Percentiles rank a stretch among this genome's conserved stretches.
phyloP scores from a whole-genome alignment of 441 rosid genomes.

The Adansonia madagascariensis region DNA sequence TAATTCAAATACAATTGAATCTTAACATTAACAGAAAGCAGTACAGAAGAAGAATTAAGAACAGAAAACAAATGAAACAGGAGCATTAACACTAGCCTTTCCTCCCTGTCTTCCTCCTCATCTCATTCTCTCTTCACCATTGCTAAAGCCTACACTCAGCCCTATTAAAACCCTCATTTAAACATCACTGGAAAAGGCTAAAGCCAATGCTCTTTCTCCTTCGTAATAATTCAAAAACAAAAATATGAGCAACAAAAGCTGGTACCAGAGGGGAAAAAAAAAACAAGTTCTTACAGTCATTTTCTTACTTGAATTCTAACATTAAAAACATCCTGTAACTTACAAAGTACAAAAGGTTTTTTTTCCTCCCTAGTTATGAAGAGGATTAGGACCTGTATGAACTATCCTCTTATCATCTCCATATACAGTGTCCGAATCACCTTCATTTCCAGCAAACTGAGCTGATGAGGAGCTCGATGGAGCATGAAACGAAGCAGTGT shows the following conservation, averaged over 20 bases:
- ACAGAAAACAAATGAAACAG: slow-evolving; percentile 45
- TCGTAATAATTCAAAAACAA: slow-evolving; percentile 22
- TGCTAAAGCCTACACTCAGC: slow-evolving; percentile 19
- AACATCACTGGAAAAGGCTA: slow-evolving; percentile 51
- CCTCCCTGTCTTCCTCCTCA: neutral
- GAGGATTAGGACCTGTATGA: slow-evolving; percentile 96
- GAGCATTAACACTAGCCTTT: slow-evolving; percentile 70
- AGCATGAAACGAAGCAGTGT: neutral
- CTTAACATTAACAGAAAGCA: slow-evolving; percentile 27
- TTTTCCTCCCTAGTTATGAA: slow-evolving; percentile 62
- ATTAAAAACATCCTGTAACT: slow-evolving; percentile 18
- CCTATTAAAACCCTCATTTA: slow-evolving; percentile 32
- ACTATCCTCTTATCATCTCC: slow-evolving; percentile 81
- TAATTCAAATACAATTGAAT: slow-evolving; percentile 33
- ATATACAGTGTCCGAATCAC: slow-evolving; percentile 31
- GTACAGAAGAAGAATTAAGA: slow-evolving; percentile 36
- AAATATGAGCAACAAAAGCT: slow-evolving; percentile 28
- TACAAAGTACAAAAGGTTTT: slow-evolving; percentile 14
- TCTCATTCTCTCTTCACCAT: neutral
- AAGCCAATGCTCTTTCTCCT: slow-evolving; percentile 54
- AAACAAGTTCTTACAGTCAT: slow-evolving; percentile 29
- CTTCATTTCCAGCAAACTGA: no score
- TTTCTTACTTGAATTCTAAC: slow-evolving; percentile 19
- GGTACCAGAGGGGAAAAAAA: slow-evolving; percentile 22
- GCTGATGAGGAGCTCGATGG: no score